phyloP scores from a whole-genome alignment of 768 basidiomycete genomes.

The Leccinum broughii region DNA sequence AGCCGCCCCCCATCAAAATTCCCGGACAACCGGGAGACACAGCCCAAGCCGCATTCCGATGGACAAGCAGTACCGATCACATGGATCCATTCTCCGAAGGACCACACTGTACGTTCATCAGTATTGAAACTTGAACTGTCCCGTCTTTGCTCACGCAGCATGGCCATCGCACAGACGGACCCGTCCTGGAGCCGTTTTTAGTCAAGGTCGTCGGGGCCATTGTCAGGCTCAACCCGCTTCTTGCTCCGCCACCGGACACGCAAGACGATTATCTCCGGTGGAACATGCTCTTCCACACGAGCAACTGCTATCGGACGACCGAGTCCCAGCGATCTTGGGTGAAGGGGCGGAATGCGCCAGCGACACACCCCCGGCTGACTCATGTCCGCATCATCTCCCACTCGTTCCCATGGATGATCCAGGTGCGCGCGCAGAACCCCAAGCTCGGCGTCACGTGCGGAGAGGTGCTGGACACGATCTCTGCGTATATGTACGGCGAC shows the following conservation, averaged over 20 bases:
- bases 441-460: slow-evolving; percentile 65
- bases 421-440: slow-evolving; percentile 43
- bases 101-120: slow-evolving; percentile 39
- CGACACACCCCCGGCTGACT: slow-evolving; percentile 61
- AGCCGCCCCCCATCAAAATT: slow-evolving; percentile 24
- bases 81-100: slow-evolving; percentile 42
- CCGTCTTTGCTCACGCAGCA: slow-evolving; percentile 13
- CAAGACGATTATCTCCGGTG: slow-evolving; percentile 59
- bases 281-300: slow-evolving; percentile 72
- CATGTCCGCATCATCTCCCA: slow-evolving; percentile 54
- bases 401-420: slow-evolving; percentile 56
- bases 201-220: slow-evolving; percentile 48
- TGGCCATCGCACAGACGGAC: slow-evolving; percentile 50
- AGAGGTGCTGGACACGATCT: slow-evolving; percentile 60
- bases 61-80: slow-evolving; percentile 33
- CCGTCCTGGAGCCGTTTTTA: slow-evolving; percentile 66
- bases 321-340: slow-evolving; percentile 67
- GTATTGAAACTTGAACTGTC: background rate
- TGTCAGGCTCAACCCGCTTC: slow-evolving; percentile 60
- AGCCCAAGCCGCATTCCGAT: slow-evolving; percentile 30
- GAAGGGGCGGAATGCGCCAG: slow-evolving; percentile 61
- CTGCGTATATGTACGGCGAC: slow-evolving; percentile 49
- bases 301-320: slow-evolving; percentile 59
- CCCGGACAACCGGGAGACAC: slow-evolving; percentile 26
- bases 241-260: slow-evolving; percentile 46